A percentile compares a stretch with the other conserved stretches of the same genome.
Evolutionary conservation across 176 grass and related monocot species (phyloP).

Genomic region (Alloteropsis semialata): DNA sequence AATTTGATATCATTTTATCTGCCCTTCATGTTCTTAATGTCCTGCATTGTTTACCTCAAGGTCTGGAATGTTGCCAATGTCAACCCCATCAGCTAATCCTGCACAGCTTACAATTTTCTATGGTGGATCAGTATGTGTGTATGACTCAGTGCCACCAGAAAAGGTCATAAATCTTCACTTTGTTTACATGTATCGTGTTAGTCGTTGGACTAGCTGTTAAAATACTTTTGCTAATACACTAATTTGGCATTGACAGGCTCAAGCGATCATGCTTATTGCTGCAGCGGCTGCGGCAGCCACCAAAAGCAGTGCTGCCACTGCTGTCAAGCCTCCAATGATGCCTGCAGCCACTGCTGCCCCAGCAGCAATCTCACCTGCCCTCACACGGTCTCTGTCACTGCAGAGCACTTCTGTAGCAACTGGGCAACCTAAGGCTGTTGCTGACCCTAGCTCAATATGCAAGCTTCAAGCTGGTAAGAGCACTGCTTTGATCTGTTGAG

Average conservation of each 20-base stretch:
- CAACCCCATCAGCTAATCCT: conserved; percentile 23
- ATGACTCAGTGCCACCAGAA: conserved; percentile 70
- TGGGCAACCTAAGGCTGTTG: conserved; percentile 43
- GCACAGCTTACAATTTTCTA: conserved; percentile 91
- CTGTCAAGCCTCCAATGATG: conserved; percentile 38
- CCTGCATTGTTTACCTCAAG: conserved; percentile 39
- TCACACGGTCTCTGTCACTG: conserved; percentile 72
- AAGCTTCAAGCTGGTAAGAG: conserved; percentile 86
- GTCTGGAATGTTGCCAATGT: conserved; percentile 41
- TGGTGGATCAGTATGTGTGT: conserved; percentile 78
- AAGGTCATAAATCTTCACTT: conserved; percentile 52
- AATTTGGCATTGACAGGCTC: conserved; percentile 57
- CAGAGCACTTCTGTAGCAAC: conserved; percentile 67
- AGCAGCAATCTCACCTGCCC: conserved; percentile 40
- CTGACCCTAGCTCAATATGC: conserved; percentile 56
- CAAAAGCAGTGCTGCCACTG: conserved; percentile 26
- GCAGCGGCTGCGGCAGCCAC: conserved; percentile 37
- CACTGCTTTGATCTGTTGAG: background rate
- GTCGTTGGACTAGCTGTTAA: background rate
- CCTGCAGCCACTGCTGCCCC: background rate
- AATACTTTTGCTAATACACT: conserved; percentile 3
- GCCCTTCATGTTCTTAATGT: conserved; percentile 20
- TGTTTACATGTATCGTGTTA: background rate
- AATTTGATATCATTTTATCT: conserved; percentile 1
- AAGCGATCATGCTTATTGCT: conserved; percentile 96